A percentile compares a stretch with the other conserved stretches of the same genome.
Conservation (phyloP, 495 filamentous ascomycete species). For the Penicillium odoratum region DNA sequence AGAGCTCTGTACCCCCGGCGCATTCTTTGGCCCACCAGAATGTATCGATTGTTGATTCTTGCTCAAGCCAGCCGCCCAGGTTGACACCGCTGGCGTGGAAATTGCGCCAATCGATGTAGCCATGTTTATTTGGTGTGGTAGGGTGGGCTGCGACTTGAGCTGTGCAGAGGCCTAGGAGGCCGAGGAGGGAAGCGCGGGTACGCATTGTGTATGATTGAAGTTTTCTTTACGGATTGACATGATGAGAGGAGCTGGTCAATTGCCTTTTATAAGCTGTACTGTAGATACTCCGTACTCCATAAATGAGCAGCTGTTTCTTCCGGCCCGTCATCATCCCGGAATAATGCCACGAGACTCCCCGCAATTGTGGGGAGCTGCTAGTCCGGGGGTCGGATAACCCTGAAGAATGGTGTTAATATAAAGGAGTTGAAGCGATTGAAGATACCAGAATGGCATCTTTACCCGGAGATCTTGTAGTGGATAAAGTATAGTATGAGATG, state of each 20-base stretch:
- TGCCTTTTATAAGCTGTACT: background rate
- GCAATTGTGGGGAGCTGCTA: constrained; percentile 2
- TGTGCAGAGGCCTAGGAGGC: constrained; percentile 2
- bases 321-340: background rate
- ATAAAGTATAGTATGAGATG: background rate
- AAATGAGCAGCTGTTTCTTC: background rate
- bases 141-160: background rate
- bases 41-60: constrained; percentile 35
- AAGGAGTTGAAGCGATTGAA: background rate
- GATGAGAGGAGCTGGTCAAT: background rate
- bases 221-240: too few relatives aligned
- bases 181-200: background rate
- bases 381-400: background rate
- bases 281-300: too few relatives aligned
- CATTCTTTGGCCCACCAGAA: constrained; percentile 27
- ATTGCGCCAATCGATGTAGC: constrained; percentile 29
- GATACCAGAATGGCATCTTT: background rate
- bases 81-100: constrained; percentile 32
- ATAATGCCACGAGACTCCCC: constrained; percentile 9
- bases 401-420: background rate
- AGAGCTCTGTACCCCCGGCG: constrained; percentile 20
- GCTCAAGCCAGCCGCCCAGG: constrained; percentile 36
- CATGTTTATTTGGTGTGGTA: background rate
- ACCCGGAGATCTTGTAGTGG: background rate
- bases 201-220: background rate